Evolutionary conservation across 768 basidiomycete species (phyloP), one percentile per base, ranked within the genome.

Genomic region (Sarcomyxa edulis): DNA sequence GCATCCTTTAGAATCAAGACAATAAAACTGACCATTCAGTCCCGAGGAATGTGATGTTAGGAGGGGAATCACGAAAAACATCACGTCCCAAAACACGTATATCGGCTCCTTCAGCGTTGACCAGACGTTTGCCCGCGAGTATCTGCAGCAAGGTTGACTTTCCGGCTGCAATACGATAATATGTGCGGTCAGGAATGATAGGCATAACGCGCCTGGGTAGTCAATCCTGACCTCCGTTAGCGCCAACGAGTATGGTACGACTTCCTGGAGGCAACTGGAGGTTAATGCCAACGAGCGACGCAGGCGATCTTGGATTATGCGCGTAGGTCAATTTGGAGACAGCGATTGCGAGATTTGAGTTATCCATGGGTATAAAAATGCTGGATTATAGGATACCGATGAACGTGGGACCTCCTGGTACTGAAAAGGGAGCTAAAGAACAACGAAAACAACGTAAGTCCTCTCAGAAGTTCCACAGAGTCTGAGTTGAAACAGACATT

Each of bases 61-160:
- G 64, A 1, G 93, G 89, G 4, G 86, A 82, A 48, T 89, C 76
- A 46, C 86, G 80, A 60, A 98, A 97, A 32, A 97, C 93, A 58
- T 98, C 93, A 45, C 71, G 71, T 26, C 72, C 87, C 48, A 88
- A 74, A 53, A 98, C 77, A 33, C 71, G 67, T 29, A 94, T 74
- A 37, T 75, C 71, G 8, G 84, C 69, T 59, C 55, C 59, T 27
- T 49, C 36, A 8, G 54, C 48, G 32, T 50, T 76, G 27, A 91
- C 77, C 47, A 98, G 76, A 23, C 83, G 75, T 60, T 94, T 97
- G 6, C 95, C 95, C 1, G 95, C 95, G 5, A 97, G 72, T 40
- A 98, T 84, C 53, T 95, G 88, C 12, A 99, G 71, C 9, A 99
- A 68, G 4, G 95, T 97, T n/a, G 92, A 94, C 62, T 99, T 97